Conservation (phyloP, 2,329 filamentous ascomycete genomes). For the Trichoderma koningii region DNA sequence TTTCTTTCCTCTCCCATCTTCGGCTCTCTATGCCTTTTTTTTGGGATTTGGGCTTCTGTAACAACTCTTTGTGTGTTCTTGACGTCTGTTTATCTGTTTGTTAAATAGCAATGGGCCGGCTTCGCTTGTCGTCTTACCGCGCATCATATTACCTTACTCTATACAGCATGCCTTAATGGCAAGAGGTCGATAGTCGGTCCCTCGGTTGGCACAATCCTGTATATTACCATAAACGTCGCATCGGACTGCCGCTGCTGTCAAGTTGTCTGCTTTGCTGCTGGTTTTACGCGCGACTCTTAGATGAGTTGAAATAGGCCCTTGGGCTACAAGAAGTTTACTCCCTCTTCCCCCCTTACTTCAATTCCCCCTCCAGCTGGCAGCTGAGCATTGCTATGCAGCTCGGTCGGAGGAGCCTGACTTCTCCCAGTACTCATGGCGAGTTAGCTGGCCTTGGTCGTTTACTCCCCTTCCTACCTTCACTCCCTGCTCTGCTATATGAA, state of each 20-base stretch:
- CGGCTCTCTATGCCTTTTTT: conserved; percentile 31
- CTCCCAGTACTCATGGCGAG: background rate
- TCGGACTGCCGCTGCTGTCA: conserved; percentile 46
- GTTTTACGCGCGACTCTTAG: conserved; percentile 40
- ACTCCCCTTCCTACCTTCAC: background rate
- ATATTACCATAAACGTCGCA: conserved; percentile 56
- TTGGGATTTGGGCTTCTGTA: conserved; percentile 35
- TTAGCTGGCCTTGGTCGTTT: background rate
- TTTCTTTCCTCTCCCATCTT: conserved; percentile 33
- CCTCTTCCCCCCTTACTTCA: conserved; percentile 20
- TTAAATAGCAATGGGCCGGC: conserved; percentile 37
- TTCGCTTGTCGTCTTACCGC: conserved; percentile 33
- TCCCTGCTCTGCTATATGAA: background rate
- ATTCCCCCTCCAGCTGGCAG: conserved; percentile 29
- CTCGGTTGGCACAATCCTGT: conserved; percentile 50
- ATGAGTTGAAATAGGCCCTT: conserved; percentile 42
- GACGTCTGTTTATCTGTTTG: conserved; percentile 25
- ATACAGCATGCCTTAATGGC: conserved; percentile 39
- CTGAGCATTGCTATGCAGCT: conserved; percentile 27
- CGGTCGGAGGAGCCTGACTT: conserved; percentile 4
- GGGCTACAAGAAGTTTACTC: conserved; percentile 40
- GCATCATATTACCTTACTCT: conserved; percentile 26
- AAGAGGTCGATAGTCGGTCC: conserved; percentile 42
- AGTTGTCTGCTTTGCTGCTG: conserved; percentile 41
- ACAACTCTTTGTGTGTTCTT: conserved; percentile 30